Percentiles rank a stretch among this genome's conserved stretches.
phyloP scores from a whole-genome alignment of 805 yeast species.

The Kazachstania taianensis region DNA sequence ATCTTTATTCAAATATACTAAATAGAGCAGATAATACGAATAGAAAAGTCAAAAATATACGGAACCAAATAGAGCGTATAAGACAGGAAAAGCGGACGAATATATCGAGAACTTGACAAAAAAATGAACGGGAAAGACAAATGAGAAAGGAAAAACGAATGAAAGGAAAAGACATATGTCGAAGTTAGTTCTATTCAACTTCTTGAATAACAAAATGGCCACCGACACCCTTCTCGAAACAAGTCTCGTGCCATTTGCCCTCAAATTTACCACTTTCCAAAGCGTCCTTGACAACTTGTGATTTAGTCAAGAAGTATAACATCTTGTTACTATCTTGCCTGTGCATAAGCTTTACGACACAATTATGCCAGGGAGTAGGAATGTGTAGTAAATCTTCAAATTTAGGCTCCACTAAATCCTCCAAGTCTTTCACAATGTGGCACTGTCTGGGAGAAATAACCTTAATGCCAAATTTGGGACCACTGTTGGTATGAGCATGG shows the following conservation, averaged over 20 bases:
- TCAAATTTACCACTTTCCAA: constrained; percentile 26
- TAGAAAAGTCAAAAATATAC: neutral
- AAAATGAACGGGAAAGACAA: neutral
- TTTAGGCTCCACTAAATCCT: constrained; percentile 31
- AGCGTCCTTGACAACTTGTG: constrained; percentile 31
- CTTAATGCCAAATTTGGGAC: constrained; percentile 51
- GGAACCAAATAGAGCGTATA: constrained; percentile 1
- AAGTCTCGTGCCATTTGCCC: constrained; percentile 31
- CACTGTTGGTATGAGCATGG: constrained; percentile 49
- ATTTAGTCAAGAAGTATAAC: constrained; percentile 28
- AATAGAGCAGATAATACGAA: constrained; percentile 1
- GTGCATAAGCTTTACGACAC: constrained; percentile 30
- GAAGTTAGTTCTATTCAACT: too few relatives aligned
- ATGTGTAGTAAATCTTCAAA: constrained; percentile 48
- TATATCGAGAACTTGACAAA: too few relatives aligned
- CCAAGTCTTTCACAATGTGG: constrained; percentile 36
- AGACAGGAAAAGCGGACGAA: neutral
- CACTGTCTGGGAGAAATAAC: constrained; percentile 37
- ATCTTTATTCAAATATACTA: too few relatives aligned
- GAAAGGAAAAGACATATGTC: too few relatives aligned
- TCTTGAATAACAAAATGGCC: constrained; percentile 22
- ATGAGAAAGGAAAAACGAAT: neutral
- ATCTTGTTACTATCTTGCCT: constrained; percentile 28
- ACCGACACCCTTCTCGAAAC: constrained; percentile 27
- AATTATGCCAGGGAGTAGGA: constrained; percentile 61